A percentile compares a stretch with the other conserved stretches of the same genome.
Conservation (phyloP, 139 green algal genomes). For the Marvania coccoides region DNA sequence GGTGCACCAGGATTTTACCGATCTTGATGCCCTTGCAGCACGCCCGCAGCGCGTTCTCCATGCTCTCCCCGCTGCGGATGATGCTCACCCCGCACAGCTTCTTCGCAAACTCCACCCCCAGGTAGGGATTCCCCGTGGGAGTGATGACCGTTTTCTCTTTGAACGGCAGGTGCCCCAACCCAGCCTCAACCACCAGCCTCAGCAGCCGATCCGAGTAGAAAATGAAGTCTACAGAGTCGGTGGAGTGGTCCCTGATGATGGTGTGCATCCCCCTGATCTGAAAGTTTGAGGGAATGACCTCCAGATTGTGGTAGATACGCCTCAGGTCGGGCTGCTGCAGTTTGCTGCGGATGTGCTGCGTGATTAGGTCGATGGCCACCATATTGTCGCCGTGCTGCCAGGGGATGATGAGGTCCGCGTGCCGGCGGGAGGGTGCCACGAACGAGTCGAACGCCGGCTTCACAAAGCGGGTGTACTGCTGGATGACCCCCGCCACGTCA, state of each 20-base stretch:
- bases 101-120: conserved; percentile 93
- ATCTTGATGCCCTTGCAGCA: conserved; percentile 99
- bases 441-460: conserved; percentile 92
- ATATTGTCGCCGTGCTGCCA: conserved; percentile 73
- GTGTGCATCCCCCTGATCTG: conserved; percentile 97
- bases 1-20: conserved; percentile 95
- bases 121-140: conserved; percentile 76
- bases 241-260: conserved; percentile 80
- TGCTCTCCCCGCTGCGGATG: conserved; percentile 88
- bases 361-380: conserved; percentile 96
- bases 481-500: conserved; percentile 82
- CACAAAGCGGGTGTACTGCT: conserved; percentile 91
- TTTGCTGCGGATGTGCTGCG: conserved; percentile 91
- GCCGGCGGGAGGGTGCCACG: conserved; percentile 69
- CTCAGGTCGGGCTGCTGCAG: conserved; percentile 87
- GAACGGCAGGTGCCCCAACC: conserved; percentile 90
- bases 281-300: conserved; percentile 89
- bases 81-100: conserved; percentile 92
- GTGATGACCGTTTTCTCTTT: conserved; percentile 80
- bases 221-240: conserved; percentile 85
- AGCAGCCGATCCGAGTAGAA: conserved; percentile 89
- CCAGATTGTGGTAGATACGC: conserved; percentile 85
- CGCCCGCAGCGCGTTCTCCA: conserved; percentile 93
- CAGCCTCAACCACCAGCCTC: conserved; percentile 79
- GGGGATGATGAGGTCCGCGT: conserved; percentile 93